Base-by-base conservation (phyloP, 495 filamentous ascomycete genomes). In the Talaromyces wortmannii region DNA sequence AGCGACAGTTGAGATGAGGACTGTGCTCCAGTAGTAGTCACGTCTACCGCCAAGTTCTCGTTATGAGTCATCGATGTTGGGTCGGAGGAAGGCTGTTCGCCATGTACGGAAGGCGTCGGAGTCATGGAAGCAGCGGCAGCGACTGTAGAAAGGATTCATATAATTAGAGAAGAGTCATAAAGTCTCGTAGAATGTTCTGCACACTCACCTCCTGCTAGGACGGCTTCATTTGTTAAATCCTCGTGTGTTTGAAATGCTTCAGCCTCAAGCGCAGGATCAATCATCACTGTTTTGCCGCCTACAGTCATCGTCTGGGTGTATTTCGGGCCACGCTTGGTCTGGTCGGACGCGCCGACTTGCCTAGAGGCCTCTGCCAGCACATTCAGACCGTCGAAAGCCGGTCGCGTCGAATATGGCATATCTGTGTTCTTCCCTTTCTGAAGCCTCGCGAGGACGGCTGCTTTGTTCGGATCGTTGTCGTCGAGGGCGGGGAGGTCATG, bases 281-380 rank as follows among this genome's bases (percentile, higher is more conserved):
- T 72, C 42, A 77, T 66, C 8, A 77, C 71, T 7, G 72, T 75
- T 63, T 77, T 77, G 18, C 74, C 74, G 50, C 72, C 74, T 31
- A 70, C 71, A 43, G 74, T 77, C 55, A 77, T 65, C 15, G 72
- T 73, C 63, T 77, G 74, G 12, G 72, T 68, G 60, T 71, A 77
- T 52, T 58, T 63, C 44, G 71, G 62, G 33, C 66, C 68, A 45
- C 72, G 71, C 62, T 77, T 77, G 40, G 64, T 62, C 45, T 68
- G 66, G 51, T 77, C 74, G 45, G 72, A 74, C 15, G 74, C 74
- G 56, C 73, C 83, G 13, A 88, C 79, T 62, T 86, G 87, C 49
- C 88, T 75, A 43, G 89, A 91, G 3, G 88, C 90, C 66, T 95
- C 90, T 44, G 90, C 90, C 31, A 95, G 72, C 7, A 89, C 85